Conservation (phyloP, 495 filamentous ascomycete genomes). For the Hyaloscypha finlandica region DNA sequence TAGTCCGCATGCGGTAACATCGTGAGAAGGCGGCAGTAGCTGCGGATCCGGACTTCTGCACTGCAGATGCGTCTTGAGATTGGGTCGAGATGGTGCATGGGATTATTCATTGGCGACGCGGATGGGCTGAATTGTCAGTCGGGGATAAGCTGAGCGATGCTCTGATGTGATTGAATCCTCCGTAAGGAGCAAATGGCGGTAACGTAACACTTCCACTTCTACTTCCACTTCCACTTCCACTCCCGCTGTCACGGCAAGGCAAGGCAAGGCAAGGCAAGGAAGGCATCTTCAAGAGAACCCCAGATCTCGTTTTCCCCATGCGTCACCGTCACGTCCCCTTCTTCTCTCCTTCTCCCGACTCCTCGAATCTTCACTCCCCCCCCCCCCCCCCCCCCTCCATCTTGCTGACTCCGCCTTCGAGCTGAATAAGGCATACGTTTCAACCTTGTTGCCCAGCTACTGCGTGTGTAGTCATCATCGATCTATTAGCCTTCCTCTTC, state of each 20-base stretch:
- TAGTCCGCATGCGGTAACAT: conserved; percentile 2
- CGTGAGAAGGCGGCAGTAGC: neutral
- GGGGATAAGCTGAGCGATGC: neutral
- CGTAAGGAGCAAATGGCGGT: neutral
- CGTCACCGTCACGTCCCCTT: neutral
- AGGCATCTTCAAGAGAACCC: neutral
- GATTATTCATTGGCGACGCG: neutral
- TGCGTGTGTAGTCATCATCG: neutral
- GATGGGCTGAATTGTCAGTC: neutral
- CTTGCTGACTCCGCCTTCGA: neutral
- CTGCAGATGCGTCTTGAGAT: neutral
- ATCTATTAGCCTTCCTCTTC: neutral
- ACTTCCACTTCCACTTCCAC: neutral
- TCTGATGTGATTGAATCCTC: neutral
- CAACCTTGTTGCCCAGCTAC: neutral
- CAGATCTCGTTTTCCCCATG: neutral
- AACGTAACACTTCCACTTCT: neutral
- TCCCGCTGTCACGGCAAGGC: neutral
- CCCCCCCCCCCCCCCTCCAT: neutral
- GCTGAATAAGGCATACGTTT: neutral
- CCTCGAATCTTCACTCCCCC: neutral
- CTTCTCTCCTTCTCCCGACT: neutral
- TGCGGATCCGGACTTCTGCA: neutral
- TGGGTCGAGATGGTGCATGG: neutral
- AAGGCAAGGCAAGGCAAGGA: too few species aligned